These are phyloP conservation scores for Penicillium crustosum DNA, from an alignment of 2,329 filamentous ascomycete genomes.

Conservation along the genomic window DNA sequence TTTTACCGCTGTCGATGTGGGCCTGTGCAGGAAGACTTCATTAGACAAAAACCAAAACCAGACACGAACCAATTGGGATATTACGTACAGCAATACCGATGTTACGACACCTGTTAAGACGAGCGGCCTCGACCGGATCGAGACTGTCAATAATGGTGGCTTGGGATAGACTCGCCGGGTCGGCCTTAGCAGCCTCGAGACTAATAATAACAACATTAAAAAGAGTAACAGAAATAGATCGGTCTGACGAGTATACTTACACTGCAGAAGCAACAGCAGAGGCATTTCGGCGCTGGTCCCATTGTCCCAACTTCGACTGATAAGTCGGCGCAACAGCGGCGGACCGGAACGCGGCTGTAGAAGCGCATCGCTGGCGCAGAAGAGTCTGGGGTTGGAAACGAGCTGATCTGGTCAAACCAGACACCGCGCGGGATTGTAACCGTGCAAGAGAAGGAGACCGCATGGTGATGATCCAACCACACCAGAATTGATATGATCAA, in stretches of 20 bases:
- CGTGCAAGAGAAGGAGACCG: slow-evolving; percentile 44
- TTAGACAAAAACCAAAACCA: slow-evolving; percentile 2
- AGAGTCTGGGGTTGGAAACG: slow-evolving; percentile 39
- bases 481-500: slow-evolving; percentile 30
- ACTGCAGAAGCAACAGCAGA: slow-evolving; percentile 47
- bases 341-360: slow-evolving; percentile 38
- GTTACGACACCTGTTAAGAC: slow-evolving; percentile 82
- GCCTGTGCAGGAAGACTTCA: slow-evolving; percentile 55
- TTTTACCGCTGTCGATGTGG: slow-evolving; percentile 98
- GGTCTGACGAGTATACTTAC: slow-evolving; percentile 30
- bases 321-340: slow-evolving; percentile 34
- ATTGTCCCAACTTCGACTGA: slow-evolving; percentile 41
- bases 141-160: slow-evolving; percentile 75
- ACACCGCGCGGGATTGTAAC: slow-evolving; percentile 40
- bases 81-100: slow-evolving; percentile 88
- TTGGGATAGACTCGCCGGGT: slow-evolving; percentile 59
- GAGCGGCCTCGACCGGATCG: slow-evolving; percentile 72
- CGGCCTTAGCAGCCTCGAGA: slow-evolving; percentile 57
- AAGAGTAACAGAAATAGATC: background rate
- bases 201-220: slow-evolving; percentile 39
- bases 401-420: slow-evolving; percentile 37
- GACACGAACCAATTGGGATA: background rate
- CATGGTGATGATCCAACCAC: slow-evolving; percentile 37
- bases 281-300: slow-evolving; percentile 45
- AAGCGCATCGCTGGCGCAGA: slow-evolving; percentile 42